Percentiles rank a stretch among this genome's conserved stretches.
These are phyloP conservation scores for Astrocystis sublimbata DNA, from an alignment of 495 filamentous ascomycete species.

Conservation along the genomic window DNA sequence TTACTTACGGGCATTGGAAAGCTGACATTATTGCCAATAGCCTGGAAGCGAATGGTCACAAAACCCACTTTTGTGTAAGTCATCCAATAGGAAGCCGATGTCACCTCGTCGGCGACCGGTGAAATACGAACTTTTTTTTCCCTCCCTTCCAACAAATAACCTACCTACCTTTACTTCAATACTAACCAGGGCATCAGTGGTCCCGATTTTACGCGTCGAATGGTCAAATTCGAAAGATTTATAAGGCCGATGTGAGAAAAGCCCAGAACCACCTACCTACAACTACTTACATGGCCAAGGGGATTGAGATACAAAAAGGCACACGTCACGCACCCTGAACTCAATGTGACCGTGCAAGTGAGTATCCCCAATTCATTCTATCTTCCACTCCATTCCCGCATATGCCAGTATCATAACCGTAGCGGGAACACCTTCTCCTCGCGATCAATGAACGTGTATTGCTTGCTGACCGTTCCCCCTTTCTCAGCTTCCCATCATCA, in stretches of 20 bases:
- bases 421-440: no score
- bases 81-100: background rate
- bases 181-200: no score
- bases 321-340: constrained; percentile 85
- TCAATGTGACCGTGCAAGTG: constrained; percentile 81
- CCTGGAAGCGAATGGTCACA: constrained; percentile 96
- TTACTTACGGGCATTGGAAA: no score
- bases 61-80: constrained; percentile 57
- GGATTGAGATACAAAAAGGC: constrained; percentile 90
- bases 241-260: constrained; percentile 45
- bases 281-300: constrained; percentile 35
- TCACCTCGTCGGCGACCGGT: background rate
- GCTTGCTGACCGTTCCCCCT: no score
- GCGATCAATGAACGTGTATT: no score
- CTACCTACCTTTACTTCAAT: no score
- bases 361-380: background rate
- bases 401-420: no score
- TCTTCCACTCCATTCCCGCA: no score
- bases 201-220: constrained; percentile 84
- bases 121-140: no score
- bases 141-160: no score
- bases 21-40: no score
- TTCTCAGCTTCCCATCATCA: constrained; percentile 68
- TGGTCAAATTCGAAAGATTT: constrained; percentile 94
- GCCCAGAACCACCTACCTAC: no score